Base-by-base conservation (phyloP, 1,284 basidiomycete species). In the Peniophora sp. region DNA sequence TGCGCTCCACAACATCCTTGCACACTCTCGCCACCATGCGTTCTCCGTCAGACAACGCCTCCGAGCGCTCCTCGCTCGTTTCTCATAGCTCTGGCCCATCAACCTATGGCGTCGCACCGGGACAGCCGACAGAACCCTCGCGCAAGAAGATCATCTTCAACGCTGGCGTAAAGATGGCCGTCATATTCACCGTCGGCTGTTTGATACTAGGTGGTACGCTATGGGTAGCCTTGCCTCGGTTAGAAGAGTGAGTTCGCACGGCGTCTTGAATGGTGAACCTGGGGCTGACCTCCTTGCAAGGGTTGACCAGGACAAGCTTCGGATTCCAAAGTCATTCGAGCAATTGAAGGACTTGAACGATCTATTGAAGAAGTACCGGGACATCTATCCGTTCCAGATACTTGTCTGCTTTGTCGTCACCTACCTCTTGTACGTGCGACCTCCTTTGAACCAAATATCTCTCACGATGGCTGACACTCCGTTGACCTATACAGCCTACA, bases 341-440 rank as follows among this genome's bases (percentile, higher is more conserved):
- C 82, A 94, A 63, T 75, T 95, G 6, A 83, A 94, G 63, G 84
- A 80, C 8, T 76, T 95, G 50, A 94, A 94, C 60, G 66, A 66
- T 1, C 74, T 95, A 14, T 76, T 95, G 53, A 93, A 93, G 73
- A 94, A 94, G 65, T 94, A 94, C 67, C 79, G 90, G 46, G 81
- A 86, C 57, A 85, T 89, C 57, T 91, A 91, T 64, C 91, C 92
- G 0, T 78, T 75, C 63, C 81, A 89, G 45, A 86, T 93, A 56
- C 69, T 92, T 52, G 66, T 92, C 43, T 93, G 89, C 67, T 93
- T 91, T 68, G 78, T 91, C 53, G 80, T 78, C 53, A 89, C 92
- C 1, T 97, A 97, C 68, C 78, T 98, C 57, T 99, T 97, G 92
- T 95, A 60, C 52, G 80, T 73, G 48, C 47, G 27, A 32, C 27